Evolutionary conservation across 352 stramenopile species (phyloP), one percentile per base, ranked within the genome.

Genomic region (Pythium dissotocum): DNA sequence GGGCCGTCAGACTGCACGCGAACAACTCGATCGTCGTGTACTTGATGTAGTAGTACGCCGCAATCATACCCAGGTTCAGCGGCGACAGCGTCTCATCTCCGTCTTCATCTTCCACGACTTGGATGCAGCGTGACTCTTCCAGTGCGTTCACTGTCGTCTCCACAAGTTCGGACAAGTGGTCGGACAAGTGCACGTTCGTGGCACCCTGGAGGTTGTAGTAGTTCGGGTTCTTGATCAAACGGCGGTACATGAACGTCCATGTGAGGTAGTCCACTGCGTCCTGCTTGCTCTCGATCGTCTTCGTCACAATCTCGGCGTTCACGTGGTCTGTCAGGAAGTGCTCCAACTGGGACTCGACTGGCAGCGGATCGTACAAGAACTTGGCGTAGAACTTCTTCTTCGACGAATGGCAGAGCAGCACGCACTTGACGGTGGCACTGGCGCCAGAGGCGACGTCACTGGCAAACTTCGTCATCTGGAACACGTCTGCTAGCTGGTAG

Each of bases 1-100:
- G 97, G 6, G 87, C 90, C 26, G 96, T 99, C 18, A 99, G 75
- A 60, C 94, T 98, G 70, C 95, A 98, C 30, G 97, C 97, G 72
- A 99, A 99, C 30, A 99, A 82, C 76, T 99, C 97, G 67, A 99
- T 98, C 33, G 98, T 99, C 54, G 95, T 98, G 82, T 99, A 99
- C 78, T 98, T 94, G 61, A 99, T 91, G 78, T 99, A 99, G 79
- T 99, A 99, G 81, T 99, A 99, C 0, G 97, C 95, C 18, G 97
- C 97, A 66, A 99, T 99, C 96, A 99, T 99, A 48, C 98, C 98
- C 52, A 99, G 81, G 80, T 99, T 99, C 16, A 99, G 81, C 6
- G 98, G 87, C 40, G 85, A 88, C 36, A 99, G 80, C 60, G 96
- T 89, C 55, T 98, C 92, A 49, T 96, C 91, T n/a, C 82, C 82